Evolutionary conservation across 2,329 filamentous ascomycete species (phyloP).

Genomic region (Trichoderma koningii): DNA sequence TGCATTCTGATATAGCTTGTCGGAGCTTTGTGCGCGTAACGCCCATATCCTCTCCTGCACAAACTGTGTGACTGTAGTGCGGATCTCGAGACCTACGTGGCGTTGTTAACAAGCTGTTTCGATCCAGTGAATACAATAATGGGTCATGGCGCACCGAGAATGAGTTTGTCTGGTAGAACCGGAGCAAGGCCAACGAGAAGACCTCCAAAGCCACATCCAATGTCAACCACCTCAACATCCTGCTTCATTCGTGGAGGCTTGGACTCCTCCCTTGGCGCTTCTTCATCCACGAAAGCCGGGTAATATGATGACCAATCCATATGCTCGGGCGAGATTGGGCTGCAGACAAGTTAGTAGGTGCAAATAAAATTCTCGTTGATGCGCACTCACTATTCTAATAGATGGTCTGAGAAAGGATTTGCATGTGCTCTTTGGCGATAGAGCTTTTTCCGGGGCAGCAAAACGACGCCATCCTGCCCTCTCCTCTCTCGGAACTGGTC

Average conservation of each 20-base stretch:
- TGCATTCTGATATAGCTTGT: constrained; percentile 75
- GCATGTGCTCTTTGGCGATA: constrained; percentile 96
- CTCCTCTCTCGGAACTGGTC: constrained; percentile 63
- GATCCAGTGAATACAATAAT: not conserved
- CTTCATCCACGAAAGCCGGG: constrained; percentile 65
- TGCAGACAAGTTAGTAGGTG: constrained; percentile 41
- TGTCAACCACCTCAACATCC: constrained; percentile 89
- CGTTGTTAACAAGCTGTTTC: not conserved
- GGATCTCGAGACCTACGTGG: constrained; percentile 82
- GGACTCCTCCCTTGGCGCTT: constrained; percentile 37
- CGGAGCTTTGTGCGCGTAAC: constrained; percentile 66
- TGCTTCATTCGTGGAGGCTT: constrained; percentile 46
- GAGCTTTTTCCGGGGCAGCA: constrained; percentile 89
- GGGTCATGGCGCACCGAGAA: constrained; percentile 64
- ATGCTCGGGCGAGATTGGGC: constrained; percentile 72
- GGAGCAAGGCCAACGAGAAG: constrained; percentile 84
- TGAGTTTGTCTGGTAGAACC: constrained; percentile 75
- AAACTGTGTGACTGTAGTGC: constrained; percentile 84
- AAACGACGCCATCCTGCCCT: constrained; percentile 54
- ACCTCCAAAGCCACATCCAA: constrained; percentile 95
- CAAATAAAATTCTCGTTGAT: not conserved
- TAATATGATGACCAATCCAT: constrained; percentile 94
- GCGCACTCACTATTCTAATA: constrained; percentile 72
- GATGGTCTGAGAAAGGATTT: constrained; percentile 96
- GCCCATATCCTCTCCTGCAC: constrained; percentile 86